Conservation (phyloP, 495 filamentous ascomycete genomes). For the Trichoderma erinaceum region DNA sequence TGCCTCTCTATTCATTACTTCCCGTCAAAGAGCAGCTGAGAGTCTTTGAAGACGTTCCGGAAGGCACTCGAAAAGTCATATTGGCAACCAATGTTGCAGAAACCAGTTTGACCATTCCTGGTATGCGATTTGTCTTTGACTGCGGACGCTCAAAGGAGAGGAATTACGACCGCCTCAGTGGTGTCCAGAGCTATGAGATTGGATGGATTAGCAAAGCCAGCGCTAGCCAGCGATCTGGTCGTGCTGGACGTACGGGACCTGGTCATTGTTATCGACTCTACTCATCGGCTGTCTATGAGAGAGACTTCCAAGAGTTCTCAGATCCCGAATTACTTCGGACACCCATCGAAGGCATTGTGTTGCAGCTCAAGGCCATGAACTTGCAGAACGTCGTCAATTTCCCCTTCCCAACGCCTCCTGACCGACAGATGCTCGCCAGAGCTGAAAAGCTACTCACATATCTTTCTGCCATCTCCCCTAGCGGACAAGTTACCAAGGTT, state of each 20-base stretch:
- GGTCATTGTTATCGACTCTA: conserved; percentile 94
- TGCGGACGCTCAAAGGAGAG: conserved; percentile 85
- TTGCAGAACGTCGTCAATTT: conserved; percentile 88
- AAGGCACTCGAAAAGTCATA: conserved; percentile 79
- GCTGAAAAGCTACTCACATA: conserved; percentile 81
- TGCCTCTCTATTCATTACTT: conserved; percentile 92
- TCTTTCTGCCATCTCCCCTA: conserved; percentile 58
- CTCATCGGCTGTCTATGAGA: conserved; percentile 88
- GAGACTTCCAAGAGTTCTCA: conserved; percentile 79
- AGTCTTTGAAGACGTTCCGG: conserved; percentile 86
- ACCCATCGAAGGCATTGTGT: conserved; percentile 85
- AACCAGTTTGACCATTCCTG: conserved; percentile 93
- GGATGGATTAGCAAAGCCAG: conserved; percentile 98
- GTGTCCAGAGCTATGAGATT: conserved; percentile 92
- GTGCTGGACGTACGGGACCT: conserved; percentile 91
- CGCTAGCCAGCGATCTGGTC: conserved; percentile 85
- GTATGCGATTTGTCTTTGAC: conserved; percentile 94
- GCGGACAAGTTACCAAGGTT: conserved; percentile 68
- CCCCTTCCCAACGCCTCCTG: conserved; percentile 93
- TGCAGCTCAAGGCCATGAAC: conserved; percentile 94
- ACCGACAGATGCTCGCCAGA: conserved; percentile 68
- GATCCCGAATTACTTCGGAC: conserved; percentile 86
- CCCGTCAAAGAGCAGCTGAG: conserved; percentile 86
- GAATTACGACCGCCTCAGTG: conserved; percentile 72
- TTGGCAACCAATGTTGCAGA: conserved; percentile 96